phyloP scores from a whole-genome alignment of 139 green algal genomes.

The Nannochloris sp. region DNA sequence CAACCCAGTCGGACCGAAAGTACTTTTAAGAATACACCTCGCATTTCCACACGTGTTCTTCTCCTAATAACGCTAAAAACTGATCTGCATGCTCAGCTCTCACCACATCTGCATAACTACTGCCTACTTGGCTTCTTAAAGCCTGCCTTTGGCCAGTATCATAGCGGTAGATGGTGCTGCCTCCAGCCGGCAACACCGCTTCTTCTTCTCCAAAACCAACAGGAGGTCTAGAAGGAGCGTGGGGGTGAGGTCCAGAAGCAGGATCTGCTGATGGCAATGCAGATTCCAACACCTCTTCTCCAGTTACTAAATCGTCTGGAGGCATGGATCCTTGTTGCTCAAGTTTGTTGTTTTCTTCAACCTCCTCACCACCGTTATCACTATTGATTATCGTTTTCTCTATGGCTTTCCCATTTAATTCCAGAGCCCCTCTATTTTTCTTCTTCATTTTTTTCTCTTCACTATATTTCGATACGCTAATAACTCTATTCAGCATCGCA shows the following conservation, averaged over 20 bases:
- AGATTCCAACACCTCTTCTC: conserved; percentile 14
- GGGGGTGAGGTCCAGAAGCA: conserved; percentile 7
- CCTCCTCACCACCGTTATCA: neutral
- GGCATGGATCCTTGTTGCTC: too few relatives aligned
- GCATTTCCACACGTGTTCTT: conserved; percentile 11
- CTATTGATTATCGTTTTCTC: neutral
- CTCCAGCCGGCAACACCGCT: neutral
- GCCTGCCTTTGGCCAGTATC: neutral
- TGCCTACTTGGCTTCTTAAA: neutral
- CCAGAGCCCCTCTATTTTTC: too few relatives aligned
- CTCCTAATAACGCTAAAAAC: conserved; percentile 6
- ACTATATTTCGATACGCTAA: neutral
- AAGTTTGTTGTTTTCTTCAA: too few relatives aligned
- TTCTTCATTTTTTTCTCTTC: neutral
- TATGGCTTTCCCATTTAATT: neutral
- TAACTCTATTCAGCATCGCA: neutral
- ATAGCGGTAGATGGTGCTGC: neutral
- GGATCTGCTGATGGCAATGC: conserved; percentile 5
- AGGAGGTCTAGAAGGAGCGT: neutral
- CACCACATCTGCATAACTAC: conserved; percentile 1
- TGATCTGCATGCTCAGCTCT: conserved; percentile 1
- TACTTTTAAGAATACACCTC: neutral
- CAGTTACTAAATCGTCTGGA: conserved; percentile 15
- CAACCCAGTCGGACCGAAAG: neutral
- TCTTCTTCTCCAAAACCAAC: neutral